These are phyloP conservation scores for Alternaria incomplexa DNA, from an alignment of 2,329 filamentous ascomycete genomes.

Conservation along the genomic window DNA sequence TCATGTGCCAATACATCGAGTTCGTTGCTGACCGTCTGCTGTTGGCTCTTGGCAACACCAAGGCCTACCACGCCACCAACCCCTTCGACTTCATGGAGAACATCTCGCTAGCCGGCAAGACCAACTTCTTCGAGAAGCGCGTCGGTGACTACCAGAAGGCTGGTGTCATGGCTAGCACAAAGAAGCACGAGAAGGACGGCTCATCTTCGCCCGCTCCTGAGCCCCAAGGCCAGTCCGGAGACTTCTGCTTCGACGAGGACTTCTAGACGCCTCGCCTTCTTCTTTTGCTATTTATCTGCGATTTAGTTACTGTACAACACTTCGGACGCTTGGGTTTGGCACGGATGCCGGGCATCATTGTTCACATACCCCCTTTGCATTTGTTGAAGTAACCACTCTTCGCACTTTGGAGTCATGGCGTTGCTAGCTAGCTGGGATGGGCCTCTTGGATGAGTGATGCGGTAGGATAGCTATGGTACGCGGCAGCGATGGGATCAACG, in stretches of 20 bases:
- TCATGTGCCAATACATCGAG: slow-evolving; percentile 99
- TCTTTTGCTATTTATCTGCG: slow-evolving; percentile 19
- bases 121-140: slow-evolving; percentile 99
- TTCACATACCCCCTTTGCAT: slow-evolving; percentile 41
- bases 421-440: slow-evolving; percentile 3
- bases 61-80: slow-evolving; percentile 90
- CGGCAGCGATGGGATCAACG: slow-evolving; percentile 18
- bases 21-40: slow-evolving; percentile 97
- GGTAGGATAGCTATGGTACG: slow-evolving; percentile 9
- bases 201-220: slow-evolving; percentile 52
- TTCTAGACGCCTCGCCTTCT: slow-evolving; percentile 68
- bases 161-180: slow-evolving; percentile 93
- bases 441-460: slow-evolving; percentile 20
- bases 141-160: slow-evolving; percentile 99
- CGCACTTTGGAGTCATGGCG: slow-evolving; percentile 25
- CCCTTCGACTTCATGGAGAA: slow-evolving; percentile 99
- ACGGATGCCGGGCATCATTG: slow-evolving; percentile 32
- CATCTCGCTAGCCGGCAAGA: slow-evolving; percentile 98
- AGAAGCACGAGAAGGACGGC: slow-evolving; percentile 66
- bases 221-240: slow-evolving; percentile 61
- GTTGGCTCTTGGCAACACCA: slow-evolving; percentile 89
- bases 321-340: slow-evolving; percentile 13
- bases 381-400: slow-evolving; percentile 38
- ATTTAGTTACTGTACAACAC: slow-evolving; percentile 36
- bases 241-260: slow-evolving; percentile 95